Evolutionary conservation across 805 yeast genomes (phyloP), one percentile per base, ranked within the genome.

Genomic region (Scheffersomyces stipitis): DNA sequence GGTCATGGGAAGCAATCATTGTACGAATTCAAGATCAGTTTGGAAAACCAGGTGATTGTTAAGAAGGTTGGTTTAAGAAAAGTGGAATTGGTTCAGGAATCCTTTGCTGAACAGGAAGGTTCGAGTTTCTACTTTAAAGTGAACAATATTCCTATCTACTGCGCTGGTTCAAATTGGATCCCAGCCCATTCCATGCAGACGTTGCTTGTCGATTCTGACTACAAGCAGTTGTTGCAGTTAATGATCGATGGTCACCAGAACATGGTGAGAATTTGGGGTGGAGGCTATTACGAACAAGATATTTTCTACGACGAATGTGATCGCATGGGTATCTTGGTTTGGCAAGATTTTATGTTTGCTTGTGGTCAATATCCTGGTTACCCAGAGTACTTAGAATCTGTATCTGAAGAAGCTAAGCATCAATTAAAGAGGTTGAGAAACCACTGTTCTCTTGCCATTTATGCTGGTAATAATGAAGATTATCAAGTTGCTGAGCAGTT

Each of bases 261-360:
- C 35, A 68, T 71, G 72, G 44, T 73, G 24, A 52, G 78, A 27
- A 64, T 71, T 2, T 73, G 78, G 78, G 78, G 72, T 5, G 78
- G 78, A 18, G 78, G 78, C 2, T 54, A 51, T 40, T 73, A 66
- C 42, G 78, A 73, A 41, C 49, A 45, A 17, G 75, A 71, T 20
- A 26, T 41, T 5, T 68, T 73, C 44, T 73, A 73, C 46, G 54
- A 60, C 18, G 64, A 59, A 39, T 73, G 78, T 51, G 78, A 73
- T 43, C 33, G 60, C 14, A 40, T 57, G 3, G 77, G 77, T 3
- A 36, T 76, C 8, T 30, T 76, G 46, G 69, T 76, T 6, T 76
- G 79, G 78, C 80, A 76, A 36, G 81, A 76, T 46, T 73, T 75
- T 49, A 69, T 75, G 78, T 75, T 76, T 60, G 80, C 76, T 2